Percentiles rank a stretch among this genome's conserved stretches.
These are phyloP conservation scores for Chlorella sp. DNA, from an alignment of 139 green algal genomes.

Conservation along the genomic window DNA sequence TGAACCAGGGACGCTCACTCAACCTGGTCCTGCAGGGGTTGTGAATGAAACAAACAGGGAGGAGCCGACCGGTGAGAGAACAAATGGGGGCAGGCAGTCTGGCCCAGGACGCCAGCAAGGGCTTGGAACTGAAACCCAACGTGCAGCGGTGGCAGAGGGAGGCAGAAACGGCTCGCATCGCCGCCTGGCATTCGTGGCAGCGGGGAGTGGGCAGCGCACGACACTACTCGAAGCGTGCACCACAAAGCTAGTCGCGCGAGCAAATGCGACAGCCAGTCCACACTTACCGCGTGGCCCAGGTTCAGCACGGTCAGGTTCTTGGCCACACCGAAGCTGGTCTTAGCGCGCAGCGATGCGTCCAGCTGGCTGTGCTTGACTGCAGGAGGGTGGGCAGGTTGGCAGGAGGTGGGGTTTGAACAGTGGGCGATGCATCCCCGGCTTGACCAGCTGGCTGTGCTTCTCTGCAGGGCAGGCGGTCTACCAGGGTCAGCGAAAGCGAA, in stretches of 20 bases:
- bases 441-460: not conserved
- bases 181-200: no score
- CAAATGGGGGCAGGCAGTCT: no score
- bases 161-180: no score
- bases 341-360: not conserved
- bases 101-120: no score
- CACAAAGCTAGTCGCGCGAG: no score
- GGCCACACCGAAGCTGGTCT: slow-evolving; percentile 7
- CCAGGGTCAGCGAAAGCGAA: not conserved
- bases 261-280: not conserved
- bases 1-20: no score
- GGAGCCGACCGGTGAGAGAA: no score
- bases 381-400: not conserved
- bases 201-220: no score
- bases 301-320: slow-evolving; percentile 15
- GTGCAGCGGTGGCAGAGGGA: no score
- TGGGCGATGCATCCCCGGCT: not conserved
- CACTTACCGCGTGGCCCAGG: slow-evolving; percentile 16
- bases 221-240: no score
- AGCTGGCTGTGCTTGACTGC: not conserved
- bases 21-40: not conserved
- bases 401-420: not conserved
- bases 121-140: not conserved
- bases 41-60: not conserved
- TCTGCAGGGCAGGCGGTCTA: not conserved